Conservation (phyloP, 225 moss, liverwort and hornwort species). For the Neckera pumila region DNA sequence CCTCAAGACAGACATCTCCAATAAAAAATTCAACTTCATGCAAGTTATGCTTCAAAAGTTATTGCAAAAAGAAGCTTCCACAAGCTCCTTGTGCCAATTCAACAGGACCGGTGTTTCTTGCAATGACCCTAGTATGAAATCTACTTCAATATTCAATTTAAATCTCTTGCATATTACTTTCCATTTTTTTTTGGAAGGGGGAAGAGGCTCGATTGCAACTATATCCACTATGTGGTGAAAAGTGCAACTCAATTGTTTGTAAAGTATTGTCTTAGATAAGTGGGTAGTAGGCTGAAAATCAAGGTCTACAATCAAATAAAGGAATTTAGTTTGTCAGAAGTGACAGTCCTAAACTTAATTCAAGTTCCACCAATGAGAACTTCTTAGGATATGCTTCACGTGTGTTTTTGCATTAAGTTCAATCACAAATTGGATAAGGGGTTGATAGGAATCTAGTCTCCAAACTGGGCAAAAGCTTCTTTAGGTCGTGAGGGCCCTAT, state of each 20-base stretch:
- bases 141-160: no score
- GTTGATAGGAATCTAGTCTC: neutral
- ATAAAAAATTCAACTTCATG: no score
- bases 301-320: neutral
- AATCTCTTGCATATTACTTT: no score
- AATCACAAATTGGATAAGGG: neutral
- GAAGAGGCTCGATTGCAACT: neutral
- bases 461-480: fast-evolving
- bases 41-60: no score
- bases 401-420: neutral
- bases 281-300: neutral
- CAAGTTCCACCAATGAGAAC: neutral
- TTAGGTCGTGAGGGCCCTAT: neutral
- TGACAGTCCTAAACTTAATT: neutral
- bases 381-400: neutral
- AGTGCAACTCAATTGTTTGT: neutral
- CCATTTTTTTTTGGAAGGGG: no score
- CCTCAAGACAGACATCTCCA: no score
- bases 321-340: neutral
- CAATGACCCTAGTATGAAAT: no score
- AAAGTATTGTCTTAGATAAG: neutral
- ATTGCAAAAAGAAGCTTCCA: no score
- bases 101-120: no score
- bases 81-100: no score
- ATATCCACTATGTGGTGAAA: fast-evolving